A percentile compares a stretch with the other conserved stretches of the same genome.
Conservation (phyloP, 345 rosid genomes). For the Hibiscus trionum region DNA sequence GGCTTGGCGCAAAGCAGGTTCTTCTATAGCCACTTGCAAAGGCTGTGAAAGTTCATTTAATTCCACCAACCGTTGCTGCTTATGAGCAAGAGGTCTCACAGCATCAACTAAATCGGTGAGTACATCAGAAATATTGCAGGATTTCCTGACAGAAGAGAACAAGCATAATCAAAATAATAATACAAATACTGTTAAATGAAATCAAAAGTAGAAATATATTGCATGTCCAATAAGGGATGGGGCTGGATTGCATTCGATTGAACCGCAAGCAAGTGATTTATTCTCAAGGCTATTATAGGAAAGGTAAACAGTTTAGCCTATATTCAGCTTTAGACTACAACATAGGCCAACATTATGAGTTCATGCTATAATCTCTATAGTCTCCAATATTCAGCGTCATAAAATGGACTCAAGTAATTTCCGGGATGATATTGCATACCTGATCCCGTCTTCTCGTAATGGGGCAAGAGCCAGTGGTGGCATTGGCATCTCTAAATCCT, state of each 20-base stretch:
- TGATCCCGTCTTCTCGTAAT: conserved; percentile 43
- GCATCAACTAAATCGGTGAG: conserved; percentile 70
- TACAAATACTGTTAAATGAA: conserved; percentile 1
- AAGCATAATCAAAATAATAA: conserved; percentile 28
- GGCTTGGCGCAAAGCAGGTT: conserved; percentile 82
- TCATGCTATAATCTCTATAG: neutral
- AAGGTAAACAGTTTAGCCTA: neutral
- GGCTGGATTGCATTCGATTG: neutral
- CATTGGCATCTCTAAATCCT: conserved; percentile 87
- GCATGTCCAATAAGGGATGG: conserved; percentile 1
- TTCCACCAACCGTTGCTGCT: conserved; percentile 66
- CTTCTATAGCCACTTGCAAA: conserved; percentile 76
- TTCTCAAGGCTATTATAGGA: neutral
- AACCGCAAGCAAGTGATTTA: neutral
- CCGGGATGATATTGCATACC: conserved; percentile 31
- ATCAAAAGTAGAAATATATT: neutral
- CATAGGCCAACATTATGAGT: neutral
- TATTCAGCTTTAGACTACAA: neutral
- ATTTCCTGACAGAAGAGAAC: conserved; percentile 77
- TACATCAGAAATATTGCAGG: conserved; percentile 82
- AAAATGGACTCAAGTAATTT: neutral
- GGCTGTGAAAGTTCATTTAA: conserved; percentile 44
- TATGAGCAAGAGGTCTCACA: conserved; percentile 66
- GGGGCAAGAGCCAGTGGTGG: conserved; percentile 78
- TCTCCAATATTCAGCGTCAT: neutral